Percentiles rank a stretch among this genome's conserved stretches.
phyloP scores from a whole-genome alignment of 1,284 basidiomycete species.

The Tetrapyrgos nigripes region DNA sequence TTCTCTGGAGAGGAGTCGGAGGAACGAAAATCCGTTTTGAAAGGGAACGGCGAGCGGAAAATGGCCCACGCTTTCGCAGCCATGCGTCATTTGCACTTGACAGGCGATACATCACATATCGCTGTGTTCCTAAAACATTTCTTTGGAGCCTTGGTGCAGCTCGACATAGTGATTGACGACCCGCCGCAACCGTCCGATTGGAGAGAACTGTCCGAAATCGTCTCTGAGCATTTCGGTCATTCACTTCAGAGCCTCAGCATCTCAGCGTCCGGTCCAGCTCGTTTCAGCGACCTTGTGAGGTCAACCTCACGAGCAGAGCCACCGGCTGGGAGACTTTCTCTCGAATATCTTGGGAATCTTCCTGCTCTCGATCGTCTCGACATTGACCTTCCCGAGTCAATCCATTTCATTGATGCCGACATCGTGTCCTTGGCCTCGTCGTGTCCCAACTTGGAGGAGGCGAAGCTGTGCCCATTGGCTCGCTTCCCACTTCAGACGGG shows the following conservation, averaged over 20 bases:
- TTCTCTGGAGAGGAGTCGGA: constrained; percentile 78
- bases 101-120: constrained; percentile 71
- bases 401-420: constrained; percentile 66
- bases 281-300: constrained; percentile 70
- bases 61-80: constrained; percentile 61
- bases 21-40: constrained; percentile 68
- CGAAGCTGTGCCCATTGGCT: constrained; percentile 69
- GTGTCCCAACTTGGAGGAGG: constrained; percentile 69
- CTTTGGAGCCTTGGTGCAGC: constrained; percentile 59
- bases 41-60: constrained; percentile 58
- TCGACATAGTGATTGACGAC: constrained; percentile 79
- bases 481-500: constrained; percentile 60
- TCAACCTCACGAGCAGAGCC: constrained; percentile 68
- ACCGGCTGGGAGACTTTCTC: constrained; percentile 58
- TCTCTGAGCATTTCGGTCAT: constrained; percentile 65
- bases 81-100: constrained; percentile 66
- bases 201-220: constrained; percentile 67
- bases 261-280: constrained; percentile 64
- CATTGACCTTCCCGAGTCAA: constrained; percentile 77
- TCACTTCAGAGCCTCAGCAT: constrained; percentile 67
- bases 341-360: constrained; percentile 62
- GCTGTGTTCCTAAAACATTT: constrained; percentile 74
- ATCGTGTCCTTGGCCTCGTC: constrained; percentile 60
- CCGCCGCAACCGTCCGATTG: constrained; percentile 75
- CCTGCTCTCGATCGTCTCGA: constrained; percentile 64